A percentile compares a stretch with the other conserved stretches of the same genome.
These are phyloP conservation scores for Porogramme epimiltina DNA, from an alignment of 1,284 basidiomycete genomes.

Conservation along the genomic window DNA sequence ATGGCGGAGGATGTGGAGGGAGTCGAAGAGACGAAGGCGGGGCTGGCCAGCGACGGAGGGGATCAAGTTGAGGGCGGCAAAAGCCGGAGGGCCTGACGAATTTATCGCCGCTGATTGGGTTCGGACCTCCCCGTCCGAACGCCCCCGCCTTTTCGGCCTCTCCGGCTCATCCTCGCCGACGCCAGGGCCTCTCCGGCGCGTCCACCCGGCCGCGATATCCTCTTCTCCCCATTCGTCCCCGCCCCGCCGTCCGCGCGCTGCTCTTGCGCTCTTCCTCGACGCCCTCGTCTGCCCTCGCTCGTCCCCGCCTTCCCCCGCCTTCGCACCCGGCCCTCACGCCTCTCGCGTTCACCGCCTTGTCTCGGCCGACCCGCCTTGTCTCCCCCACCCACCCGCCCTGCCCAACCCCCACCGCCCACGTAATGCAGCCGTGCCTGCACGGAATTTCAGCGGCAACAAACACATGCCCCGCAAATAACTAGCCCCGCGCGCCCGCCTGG, in stretches of 20 bases:
- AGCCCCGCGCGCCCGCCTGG: slow-evolving; percentile 2
- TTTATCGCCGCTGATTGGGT: slow-evolving; percentile 26
- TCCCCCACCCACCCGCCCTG: too few species aligned
- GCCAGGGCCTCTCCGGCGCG: neutral
- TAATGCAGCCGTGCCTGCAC: neutral
- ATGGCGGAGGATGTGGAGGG: slow-evolving; percentile 45
- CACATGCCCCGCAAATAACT: neutral
- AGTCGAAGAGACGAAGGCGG: slow-evolving; percentile 10
- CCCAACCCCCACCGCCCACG: neutral
- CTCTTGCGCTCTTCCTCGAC: neutral
- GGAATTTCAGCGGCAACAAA: slow-evolving; percentile 7
- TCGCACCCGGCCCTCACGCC: neutral
- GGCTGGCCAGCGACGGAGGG: slow-evolving; percentile 11
- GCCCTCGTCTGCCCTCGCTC: slow-evolving; percentile 3
- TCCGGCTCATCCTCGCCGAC: slow-evolving; percentile 6
- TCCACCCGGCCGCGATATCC: slow-evolving; percentile 3
- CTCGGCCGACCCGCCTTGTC: too few species aligned
- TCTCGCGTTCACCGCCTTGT: too few species aligned
- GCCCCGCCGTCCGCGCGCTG: neutral
- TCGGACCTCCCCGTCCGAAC: slow-evolving; percentile 13
- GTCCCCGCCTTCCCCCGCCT: too few species aligned
- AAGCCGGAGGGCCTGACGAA: slow-evolving; percentile 15
- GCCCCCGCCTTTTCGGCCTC: slow-evolving; percentile 15
- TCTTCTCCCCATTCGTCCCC: slow-evolving; percentile 10
- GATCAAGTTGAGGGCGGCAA: slow-evolving; percentile 15